Conservation (phyloP, 805 yeast genomes). For the Wickerhamomyces subpelliculosus region DNA sequence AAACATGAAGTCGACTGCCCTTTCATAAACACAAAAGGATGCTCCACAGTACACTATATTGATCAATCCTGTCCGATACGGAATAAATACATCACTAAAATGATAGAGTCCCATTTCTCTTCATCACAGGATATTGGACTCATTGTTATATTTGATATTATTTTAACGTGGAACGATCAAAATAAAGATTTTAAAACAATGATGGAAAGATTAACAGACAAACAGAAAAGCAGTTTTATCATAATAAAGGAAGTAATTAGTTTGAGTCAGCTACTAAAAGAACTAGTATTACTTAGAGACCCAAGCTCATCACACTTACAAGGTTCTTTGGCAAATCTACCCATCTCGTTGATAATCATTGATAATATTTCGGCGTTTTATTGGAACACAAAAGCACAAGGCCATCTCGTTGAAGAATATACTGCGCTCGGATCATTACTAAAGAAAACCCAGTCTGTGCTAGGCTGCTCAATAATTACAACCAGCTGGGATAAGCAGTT, state of each 20-base stretch:
- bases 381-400: neutral
- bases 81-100: neutral
- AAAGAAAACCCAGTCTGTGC: neutral
- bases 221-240: neutral
- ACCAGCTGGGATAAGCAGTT: slow-evolving; percentile 6
- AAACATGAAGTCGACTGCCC: neutral
- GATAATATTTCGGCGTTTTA: slow-evolving; percentile 7
- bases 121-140: neutral
- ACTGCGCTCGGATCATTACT: neutral
- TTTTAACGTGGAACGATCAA: neutral
- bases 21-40: neutral
- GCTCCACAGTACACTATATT: neutral
- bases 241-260: neutral
- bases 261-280: neutral
- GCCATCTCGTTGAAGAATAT: slow-evolving; percentile 1
- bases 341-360: neutral
- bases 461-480: slow-evolving; percentile 5
- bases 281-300: neutral
- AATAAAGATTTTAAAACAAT: neutral
- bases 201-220: neutral
- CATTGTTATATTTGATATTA: neutral
- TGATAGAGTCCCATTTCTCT: no score
- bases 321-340: neutral
- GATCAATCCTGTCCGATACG: neutral
- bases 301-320: neutral